Conservation (phyloP, 176 grass and related monocot species). For the Oryza meyeriana region DNA sequence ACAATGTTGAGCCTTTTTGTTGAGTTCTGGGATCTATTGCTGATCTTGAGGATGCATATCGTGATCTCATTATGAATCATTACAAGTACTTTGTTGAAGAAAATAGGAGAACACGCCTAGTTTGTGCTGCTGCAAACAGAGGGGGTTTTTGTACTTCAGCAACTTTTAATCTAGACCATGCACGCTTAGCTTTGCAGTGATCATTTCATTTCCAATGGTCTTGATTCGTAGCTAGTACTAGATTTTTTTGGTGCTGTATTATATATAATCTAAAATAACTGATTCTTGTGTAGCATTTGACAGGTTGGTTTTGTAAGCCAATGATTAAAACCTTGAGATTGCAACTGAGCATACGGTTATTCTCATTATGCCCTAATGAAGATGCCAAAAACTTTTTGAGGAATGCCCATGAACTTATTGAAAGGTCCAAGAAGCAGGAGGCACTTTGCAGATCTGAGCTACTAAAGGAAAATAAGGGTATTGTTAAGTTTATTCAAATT, state of each 20-base stretch:
- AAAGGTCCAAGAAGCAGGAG: constrained; percentile 79
- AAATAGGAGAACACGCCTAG: neutral
- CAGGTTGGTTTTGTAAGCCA: constrained; percentile 84
- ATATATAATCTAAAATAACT: constrained; percentile 30
- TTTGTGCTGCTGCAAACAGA: constrained; percentile 1
- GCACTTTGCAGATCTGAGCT: constrained; percentile 48
- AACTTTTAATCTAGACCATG: neutral
- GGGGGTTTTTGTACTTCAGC: neutral
- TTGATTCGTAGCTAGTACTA: constrained; percentile 2
- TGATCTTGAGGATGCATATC: neutral
- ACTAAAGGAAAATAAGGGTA: constrained; percentile 43
- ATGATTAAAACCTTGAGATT: constrained; percentile 71
- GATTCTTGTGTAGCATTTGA: constrained; percentile 51
- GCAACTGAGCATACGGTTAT: constrained; percentile 68
- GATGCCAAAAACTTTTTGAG: constrained; percentile 48
- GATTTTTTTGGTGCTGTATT: constrained; percentile 7
- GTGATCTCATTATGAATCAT: constrained; percentile 5
- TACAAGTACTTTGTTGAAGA: constrained; percentile 3
- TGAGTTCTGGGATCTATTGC: neutral
- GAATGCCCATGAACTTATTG: constrained; percentile 51
- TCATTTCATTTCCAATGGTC: neutral
- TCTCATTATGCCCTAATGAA: constrained; percentile 63
- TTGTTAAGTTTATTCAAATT: constrained; percentile 51
- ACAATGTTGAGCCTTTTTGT: neutral
- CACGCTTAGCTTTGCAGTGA: neutral